Conservation (phyloP, 495 filamentous ascomycete species). For the Xylaria intraflava region DNA sequence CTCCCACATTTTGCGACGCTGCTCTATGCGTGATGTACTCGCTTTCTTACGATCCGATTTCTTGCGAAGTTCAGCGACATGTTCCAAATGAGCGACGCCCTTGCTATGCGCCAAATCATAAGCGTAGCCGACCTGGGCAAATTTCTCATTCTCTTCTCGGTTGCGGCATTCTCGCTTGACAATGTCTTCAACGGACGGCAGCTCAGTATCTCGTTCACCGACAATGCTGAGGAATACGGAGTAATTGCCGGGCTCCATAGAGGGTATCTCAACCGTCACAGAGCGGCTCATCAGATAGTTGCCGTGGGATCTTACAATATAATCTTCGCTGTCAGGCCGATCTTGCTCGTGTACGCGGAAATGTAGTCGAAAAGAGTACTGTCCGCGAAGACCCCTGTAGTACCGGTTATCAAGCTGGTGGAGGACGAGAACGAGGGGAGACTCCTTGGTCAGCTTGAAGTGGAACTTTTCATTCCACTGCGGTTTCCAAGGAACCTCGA, state of each 20-base stretch:
- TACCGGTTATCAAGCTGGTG: slow-evolving; percentile 84
- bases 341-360: slow-evolving; percentile 68
- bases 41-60: slow-evolving; percentile 44
- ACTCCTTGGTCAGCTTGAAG: slow-evolving; percentile 61
- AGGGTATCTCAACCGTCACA: slow-evolving; percentile 43
- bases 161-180: slow-evolving; percentile 60
- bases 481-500: slow-evolving; percentile 81
- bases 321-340: slow-evolving; percentile 72
- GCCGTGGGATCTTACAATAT: slow-evolving; percentile 77
- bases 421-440: slow-evolving; percentile 74
- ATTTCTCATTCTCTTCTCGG: slow-evolving; percentile 65
- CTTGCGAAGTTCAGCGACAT: slow-evolving; percentile 48
- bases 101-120: slow-evolving; percentile 91
- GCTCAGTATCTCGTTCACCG: slow-evolving; percentile 51
- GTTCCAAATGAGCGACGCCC: slow-evolving; percentile 56
- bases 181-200: slow-evolving; percentile 59
- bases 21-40: slow-evolving; percentile 35
- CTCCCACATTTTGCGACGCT: slow-evolving; percentile 43
- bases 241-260: slow-evolving; percentile 73
- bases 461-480: slow-evolving; percentile 86
- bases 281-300: slow-evolving; percentile 55
- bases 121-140: slow-evolving; percentile 74
- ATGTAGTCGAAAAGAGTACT: slow-evolving; percentile 76
- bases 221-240: slow-evolving; percentile 76
- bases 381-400: slow-evolving; percentile 73